Percentiles rank a stretch among this genome's conserved stretches.
These are phyloP conservation scores for Pythium scleroteichum DNA, from an alignment of 352 stramenopile species.

Conservation along the genomic window DNA sequence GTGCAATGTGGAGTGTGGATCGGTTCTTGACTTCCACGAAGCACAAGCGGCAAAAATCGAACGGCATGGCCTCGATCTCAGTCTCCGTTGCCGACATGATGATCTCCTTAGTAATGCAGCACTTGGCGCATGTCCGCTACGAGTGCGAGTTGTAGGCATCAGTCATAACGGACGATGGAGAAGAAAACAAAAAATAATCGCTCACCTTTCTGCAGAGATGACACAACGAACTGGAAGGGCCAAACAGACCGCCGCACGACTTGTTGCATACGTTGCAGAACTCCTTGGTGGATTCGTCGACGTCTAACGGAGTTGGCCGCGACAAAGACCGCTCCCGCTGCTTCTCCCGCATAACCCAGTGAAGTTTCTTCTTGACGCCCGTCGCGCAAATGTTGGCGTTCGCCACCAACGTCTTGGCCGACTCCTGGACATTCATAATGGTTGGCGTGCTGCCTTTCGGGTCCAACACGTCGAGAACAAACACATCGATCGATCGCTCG, in stretches of 20 bases:
- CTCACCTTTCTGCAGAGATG: constrained; percentile 26
- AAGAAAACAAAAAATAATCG: not conserved
- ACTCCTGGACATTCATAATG: constrained; percentile 46
- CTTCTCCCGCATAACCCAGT: constrained; percentile 44
- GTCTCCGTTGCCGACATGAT: constrained; percentile 17
- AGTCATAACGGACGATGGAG: too few relatives aligned
- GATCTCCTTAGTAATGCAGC: constrained; percentile 19
- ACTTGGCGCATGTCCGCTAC: constrained; percentile 27
- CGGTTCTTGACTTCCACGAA: constrained; percentile 23
- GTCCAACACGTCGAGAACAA: constrained; percentile 48
- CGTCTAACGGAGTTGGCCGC: constrained; percentile 6
- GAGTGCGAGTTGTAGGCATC: too few relatives aligned
- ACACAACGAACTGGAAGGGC: constrained; percentile 16
- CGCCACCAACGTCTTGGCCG: constrained; percentile 35
- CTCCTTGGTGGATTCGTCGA: constrained; percentile 14
- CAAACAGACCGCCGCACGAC: constrained; percentile 14
- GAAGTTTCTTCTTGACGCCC: constrained; percentile 55
- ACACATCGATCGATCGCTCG: constrained; percentile 43
- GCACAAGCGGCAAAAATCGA: constrained; percentile 24
- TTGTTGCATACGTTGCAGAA: constrained; percentile 22
- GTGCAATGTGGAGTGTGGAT: constrained; percentile 17
- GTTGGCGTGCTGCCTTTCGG: constrained; percentile 36
- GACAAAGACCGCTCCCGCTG: constrained; percentile 14
- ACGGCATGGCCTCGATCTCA: constrained; percentile 17
- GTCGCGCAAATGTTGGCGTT: constrained; percentile 34